Evolutionary conservation across 805 yeast species (phyloP), one percentile per base, ranked within the genome.

Genomic region (Barnettozyma populi): DNA sequence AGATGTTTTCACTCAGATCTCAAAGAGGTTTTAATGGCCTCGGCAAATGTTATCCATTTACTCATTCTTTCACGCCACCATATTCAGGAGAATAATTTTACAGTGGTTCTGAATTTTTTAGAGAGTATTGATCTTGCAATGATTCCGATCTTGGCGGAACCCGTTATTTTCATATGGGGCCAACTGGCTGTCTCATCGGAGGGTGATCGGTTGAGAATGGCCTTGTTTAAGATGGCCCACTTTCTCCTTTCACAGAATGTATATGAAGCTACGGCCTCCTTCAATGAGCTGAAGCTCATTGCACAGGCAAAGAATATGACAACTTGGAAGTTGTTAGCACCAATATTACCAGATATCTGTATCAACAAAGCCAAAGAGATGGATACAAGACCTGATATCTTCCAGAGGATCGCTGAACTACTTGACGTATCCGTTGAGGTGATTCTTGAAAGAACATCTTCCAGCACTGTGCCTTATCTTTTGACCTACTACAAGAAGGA

Each of bases 311-410:
- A 78, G 54, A 65, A 71, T 1, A 67, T 77, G 32, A 79, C 96
- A 0, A 83, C 95, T 0, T 90, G 92, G 78, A 87, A 85, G 60
- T 65, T 92, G 13, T 68, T 89, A 19, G 79, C 86, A 7, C 96
- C 96, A 0, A 86, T 79, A 51, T 74, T 94, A 57, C 90, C 92
- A 2, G 76, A 82, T 32, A 71, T 90, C 7, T 76, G 90, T 35
- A 76, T 80, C 38, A 75, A 75, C 21, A 72, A 88, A 16, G 81
- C 88, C 4, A 78, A 78, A 52, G 72, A 73, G 39, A 59, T 79
- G 39, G 66, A 68, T 7, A 65, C 71, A 3, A 76, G 76, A 46
- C 79, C 82, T 0, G 67, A 72, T 5, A 68, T 86, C 46, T 74
- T 88, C 24, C 70, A 71, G 23, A 74, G 78, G 49, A 70, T 92